These are phyloP conservation scores for Canariomyces notabilis DNA, from an alignment of 2,329 filamentous ascomycete species.

Conservation along the genomic window DNA sequence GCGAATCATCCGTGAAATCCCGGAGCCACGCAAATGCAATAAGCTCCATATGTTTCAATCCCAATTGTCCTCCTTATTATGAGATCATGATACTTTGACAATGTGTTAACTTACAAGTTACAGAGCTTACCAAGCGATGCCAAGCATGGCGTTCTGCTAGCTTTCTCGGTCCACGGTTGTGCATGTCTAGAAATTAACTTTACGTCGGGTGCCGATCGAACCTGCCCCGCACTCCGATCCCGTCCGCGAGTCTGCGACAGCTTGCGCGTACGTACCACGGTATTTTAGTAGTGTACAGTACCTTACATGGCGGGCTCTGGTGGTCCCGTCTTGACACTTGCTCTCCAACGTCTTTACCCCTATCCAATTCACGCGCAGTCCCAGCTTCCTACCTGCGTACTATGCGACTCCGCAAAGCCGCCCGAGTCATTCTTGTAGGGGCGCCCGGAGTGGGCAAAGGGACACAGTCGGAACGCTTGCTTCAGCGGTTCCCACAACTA, in stretches of 20 bases:
- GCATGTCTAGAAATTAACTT: too few relatives aligned
- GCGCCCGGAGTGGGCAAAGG: constrained; percentile 97
- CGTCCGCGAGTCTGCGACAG: constrained; percentile 6
- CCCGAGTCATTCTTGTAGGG: constrained; percentile 89
- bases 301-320: neutral
- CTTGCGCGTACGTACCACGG: constrained; percentile 3
- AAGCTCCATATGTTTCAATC: too few relatives aligned
- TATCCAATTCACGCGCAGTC: neutral
- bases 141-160: constrained; percentile 9
- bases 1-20: constrained; percentile 1
- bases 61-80: too few relatives aligned
- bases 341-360: neutral
- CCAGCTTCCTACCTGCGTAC: neutral
- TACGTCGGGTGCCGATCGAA: constrained; percentile 11
- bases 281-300: neutral
- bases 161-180: constrained; percentile 22
- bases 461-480: constrained; percentile 85
- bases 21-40: constrained; percentile 1
- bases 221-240: constrained; percentile 21
- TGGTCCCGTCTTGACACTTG: neutral
- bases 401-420: constrained; percentile 73
- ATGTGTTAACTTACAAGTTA: too few relatives aligned
- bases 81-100: too few relatives aligned
- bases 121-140: too few relatives aligned
- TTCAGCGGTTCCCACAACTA: constrained; percentile 81